Percentiles rank a stretch among this genome's conserved stretches.
Evolutionary conservation across 805 yeast genomes (phyloP).

Genomic region (Wickerhamiella brachini): DNA sequence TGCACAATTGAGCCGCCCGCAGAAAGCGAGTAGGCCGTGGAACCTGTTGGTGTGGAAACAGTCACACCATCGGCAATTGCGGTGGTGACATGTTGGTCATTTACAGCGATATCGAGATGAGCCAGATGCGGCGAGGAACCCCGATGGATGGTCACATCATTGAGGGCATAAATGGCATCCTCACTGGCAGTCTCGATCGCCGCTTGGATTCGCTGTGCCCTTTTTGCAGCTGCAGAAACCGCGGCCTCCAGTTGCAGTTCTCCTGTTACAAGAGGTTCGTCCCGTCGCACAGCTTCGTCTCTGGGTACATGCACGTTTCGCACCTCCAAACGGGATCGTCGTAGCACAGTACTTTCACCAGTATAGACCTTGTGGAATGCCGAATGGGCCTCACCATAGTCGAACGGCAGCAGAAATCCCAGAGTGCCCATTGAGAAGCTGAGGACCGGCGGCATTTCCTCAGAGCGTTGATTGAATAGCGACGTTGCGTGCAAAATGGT

Average conservation of each 20-base stretch:
- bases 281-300: neutral
- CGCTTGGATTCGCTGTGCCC: neutral
- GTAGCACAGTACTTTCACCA: conserved; percentile 57
- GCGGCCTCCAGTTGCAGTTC: neutral
- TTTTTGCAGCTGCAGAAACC: neutral
- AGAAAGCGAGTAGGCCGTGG: conserved; percentile 87
- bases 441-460: conserved; percentile 72
- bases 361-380: conserved; percentile 56
- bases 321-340: conserved; percentile 47
- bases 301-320: neutral
- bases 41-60: conserved; percentile 84
- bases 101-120: conserved; percentile 70
- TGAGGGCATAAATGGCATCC: conserved; percentile 58
- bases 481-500: conserved; percentile 78
- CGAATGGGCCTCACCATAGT: conserved; percentile 43
- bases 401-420: conserved; percentile 82
- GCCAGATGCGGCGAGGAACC: conserved; percentile 81
- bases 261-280: conserved; percentile 2
- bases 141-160: conserved; percentile 77
- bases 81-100: conserved; percentile 71
- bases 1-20: conserved; percentile 95
- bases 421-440: conserved; percentile 83
- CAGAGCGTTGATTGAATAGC: conserved; percentile 42
- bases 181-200: neutral
- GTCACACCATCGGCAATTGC: conserved; percentile 88